Conservation (phyloP, 169 alveolate genomes). For the Eimeria mitis region DNA sequence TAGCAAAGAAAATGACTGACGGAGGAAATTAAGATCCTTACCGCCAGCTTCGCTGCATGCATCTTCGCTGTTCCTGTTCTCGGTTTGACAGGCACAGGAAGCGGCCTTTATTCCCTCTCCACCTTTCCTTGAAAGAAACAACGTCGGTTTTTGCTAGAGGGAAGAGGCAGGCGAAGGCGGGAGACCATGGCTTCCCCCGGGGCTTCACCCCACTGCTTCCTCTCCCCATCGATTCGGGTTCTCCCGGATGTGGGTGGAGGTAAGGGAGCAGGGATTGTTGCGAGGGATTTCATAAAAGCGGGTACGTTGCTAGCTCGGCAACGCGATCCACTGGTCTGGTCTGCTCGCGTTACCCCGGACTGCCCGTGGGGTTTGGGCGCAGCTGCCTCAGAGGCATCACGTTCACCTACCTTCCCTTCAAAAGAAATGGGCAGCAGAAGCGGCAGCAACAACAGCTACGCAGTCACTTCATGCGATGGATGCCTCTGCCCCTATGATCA, state of each 20-base stretch:
- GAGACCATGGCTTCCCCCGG: neutral
- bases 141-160: neutral
- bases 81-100: neutral
- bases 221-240: slow-evolving; percentile 28
- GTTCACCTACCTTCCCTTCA: neutral
- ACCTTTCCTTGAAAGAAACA: neutral
- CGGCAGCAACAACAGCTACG: neutral
- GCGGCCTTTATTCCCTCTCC: neutral
- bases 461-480: slow-evolving; percentile 39
- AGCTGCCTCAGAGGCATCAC: neutral
- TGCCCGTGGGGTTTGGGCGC: slow-evolving; percentile 21
- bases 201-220: neutral
- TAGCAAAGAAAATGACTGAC: neutral
- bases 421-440: neutral
- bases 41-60: neutral
- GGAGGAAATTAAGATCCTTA: neutral
- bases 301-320: slow-evolving; percentile 9
- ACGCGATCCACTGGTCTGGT: slow-evolving; percentile 34
- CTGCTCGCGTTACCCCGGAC: slow-evolving; percentile 38
- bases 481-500: slow-evolving; percentile 56
- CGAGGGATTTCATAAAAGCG: slow-evolving; percentile 46
- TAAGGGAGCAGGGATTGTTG: slow-evolving; percentile 45
- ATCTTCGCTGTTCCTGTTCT: neutral
- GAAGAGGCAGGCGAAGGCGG: neutral
- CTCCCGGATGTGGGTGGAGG: slow-evolving; percentile 21